Percentiles rank a stretch among this genome's conserved stretches.
phyloP scores from a whole-genome alignment of 1,139 yeast species.

The Sugiyamaella castrensis region DNA sequence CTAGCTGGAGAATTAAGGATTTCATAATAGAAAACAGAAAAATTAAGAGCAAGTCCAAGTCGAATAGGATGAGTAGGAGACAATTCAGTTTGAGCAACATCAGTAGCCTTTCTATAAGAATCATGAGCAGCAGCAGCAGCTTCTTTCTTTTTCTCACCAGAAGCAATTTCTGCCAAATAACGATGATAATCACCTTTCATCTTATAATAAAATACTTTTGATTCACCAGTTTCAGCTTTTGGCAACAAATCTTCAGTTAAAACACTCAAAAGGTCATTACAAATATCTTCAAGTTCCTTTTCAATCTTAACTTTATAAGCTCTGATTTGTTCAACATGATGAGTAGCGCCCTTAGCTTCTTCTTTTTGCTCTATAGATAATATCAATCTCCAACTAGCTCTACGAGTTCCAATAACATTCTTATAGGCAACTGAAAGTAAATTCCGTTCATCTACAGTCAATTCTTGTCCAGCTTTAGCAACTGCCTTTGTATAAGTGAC shows the following conservation, averaged over 20 bases:
- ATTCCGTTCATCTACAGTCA: constrained; percentile 97
- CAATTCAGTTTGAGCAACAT: constrained; percentile 95
- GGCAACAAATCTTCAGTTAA: constrained; percentile 88
- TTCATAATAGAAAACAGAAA: constrained; percentile 97
- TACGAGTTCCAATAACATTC: constrained; percentile 98
- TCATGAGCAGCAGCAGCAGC: constrained; percentile 94
- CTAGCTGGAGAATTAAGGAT: constrained; percentile 97
- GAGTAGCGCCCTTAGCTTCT: constrained; percentile 86
- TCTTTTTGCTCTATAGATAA: constrained; percentile 98
- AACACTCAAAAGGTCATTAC: constrained; percentile 89
- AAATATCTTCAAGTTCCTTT: constrained; percentile 87
- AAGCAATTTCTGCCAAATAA: constrained; percentile 96
- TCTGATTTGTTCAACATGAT: constrained; percentile 86
- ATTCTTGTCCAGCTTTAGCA: constrained; percentile 92
- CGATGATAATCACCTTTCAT: constrained; percentile 99
- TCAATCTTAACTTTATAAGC: constrained; percentile 96
- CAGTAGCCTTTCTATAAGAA: constrained; percentile 94
- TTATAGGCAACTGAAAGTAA: constrained; percentile 95
- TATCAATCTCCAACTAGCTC: constrained; percentile 99
- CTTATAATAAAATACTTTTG: constrained; percentile 97
- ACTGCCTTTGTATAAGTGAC: constrained; percentile 98
- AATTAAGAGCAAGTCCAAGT: constrained; percentile 95
- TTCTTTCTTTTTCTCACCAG: constrained; percentile 87
- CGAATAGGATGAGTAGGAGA: constrained; percentile 99
- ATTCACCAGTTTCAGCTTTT: constrained; percentile 95